Conservation (phyloP, 257 asterid genomes). For the Henckelia pumila region DNA sequence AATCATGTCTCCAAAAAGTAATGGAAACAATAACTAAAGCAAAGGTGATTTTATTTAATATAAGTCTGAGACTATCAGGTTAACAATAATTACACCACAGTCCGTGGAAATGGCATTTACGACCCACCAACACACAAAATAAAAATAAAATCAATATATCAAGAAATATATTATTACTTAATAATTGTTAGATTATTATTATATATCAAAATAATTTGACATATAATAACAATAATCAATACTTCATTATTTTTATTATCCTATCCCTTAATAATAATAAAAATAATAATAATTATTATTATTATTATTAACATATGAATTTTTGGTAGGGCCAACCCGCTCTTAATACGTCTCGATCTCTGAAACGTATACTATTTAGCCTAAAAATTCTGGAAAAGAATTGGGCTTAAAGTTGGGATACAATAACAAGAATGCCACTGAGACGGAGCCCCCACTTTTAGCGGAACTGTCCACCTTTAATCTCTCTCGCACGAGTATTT, state of each 20-base stretch:
- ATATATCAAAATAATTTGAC: too few relatives aligned
- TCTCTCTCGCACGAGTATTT: conserved; percentile 7
- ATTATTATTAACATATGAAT: too few relatives aligned
- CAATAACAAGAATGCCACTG: conserved; percentile 30
- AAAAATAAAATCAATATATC: too few relatives aligned
- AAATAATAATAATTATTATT: too few relatives aligned
- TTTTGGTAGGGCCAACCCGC: background rate
- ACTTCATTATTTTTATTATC: too few relatives aligned
- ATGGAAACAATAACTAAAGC: background rate
- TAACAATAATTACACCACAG: too few relatives aligned
- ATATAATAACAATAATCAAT: too few relatives aligned
- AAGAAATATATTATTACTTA: too few relatives aligned
- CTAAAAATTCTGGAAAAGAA: conserved; percentile 7
- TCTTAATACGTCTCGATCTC: background rate
- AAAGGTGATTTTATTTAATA: too few relatives aligned
- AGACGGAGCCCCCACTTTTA: conserved; percentile 31
- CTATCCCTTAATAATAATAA: too few relatives aligned
- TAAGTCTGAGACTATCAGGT: too few relatives aligned
- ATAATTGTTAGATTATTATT: too few relatives aligned
- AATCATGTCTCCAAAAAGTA: background rate
- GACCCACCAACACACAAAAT: background rate
- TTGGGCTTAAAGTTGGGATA: background rate
- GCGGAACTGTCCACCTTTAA: conserved; percentile 20
- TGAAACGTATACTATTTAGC: conserved; percentile 24
- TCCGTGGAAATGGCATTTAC: background rate